Conservation (phyloP, 2,329 filamentous ascomycete species). For the Fusarium nanum region DNA sequence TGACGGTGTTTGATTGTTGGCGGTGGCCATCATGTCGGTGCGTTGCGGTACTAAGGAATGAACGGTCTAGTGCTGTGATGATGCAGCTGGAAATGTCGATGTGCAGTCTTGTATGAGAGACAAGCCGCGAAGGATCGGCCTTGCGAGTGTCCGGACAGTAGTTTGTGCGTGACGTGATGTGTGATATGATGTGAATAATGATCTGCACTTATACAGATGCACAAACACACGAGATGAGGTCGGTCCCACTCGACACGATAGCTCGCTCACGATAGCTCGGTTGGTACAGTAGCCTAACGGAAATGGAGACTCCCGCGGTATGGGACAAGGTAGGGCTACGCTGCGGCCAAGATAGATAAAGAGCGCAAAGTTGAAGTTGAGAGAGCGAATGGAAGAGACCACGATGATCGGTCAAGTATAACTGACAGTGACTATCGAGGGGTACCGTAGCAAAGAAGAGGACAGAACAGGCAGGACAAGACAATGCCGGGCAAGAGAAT, state of each 20-base stretch:
- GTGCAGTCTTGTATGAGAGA: conserved; percentile 11
- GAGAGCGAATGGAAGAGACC: conserved; percentile 11
- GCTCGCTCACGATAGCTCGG: conserved; percentile 25
- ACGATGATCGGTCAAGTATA: background rate
- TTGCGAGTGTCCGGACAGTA: conserved; percentile 4
- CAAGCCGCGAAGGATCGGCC: conserved; percentile 21
- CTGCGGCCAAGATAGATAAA: conserved; percentile 2
- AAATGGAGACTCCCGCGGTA: conserved; percentile 5
- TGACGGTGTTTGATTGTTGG: conserved; percentile 48
- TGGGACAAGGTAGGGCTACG: conserved; percentile 5
- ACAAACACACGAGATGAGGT: conserved; percentile 30
- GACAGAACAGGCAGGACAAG: conserved; percentile 10
- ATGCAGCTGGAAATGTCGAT: conserved; percentile 21
- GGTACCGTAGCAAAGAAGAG: conserved; percentile 14
- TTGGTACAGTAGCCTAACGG: conserved; percentile 3
- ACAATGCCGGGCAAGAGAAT: background rate
- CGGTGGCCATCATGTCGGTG: conserved; percentile 49
- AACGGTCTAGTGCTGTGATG: background rate
- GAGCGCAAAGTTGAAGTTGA: background rate
- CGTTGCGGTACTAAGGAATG: conserved; percentile 1
- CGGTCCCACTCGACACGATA: conserved; percentile 37
- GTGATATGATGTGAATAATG: conserved; percentile 29
- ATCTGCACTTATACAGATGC: conserved; percentile 42
- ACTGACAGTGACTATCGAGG: conserved; percentile 10
- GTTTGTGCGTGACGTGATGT: conserved; percentile 29